These are phyloP conservation scores for Akebia trifoliata DNA, from an alignment of 164 flowering plant species.

Conservation along the genomic window DNA sequence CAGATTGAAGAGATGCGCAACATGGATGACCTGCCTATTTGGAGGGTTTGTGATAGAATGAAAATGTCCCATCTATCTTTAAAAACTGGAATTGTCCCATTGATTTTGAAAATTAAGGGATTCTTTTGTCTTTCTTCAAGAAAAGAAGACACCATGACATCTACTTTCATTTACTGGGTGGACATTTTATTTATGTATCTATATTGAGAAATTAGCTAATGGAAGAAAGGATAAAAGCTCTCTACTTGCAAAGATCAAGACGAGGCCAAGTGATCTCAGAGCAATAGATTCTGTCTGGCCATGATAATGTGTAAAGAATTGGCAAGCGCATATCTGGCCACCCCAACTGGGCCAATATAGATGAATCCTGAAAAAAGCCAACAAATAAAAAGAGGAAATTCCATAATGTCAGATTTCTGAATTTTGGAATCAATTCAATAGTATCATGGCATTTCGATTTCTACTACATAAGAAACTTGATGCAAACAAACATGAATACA, in stretches of 20 bases:
- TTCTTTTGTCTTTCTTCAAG: too few relatives aligned
- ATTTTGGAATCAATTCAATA: too few relatives aligned
- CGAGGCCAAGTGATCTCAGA: conserved; percentile 98
- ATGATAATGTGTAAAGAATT: conserved; percentile 88
- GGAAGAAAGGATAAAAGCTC: not conserved
- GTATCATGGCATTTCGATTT: too few relatives aligned
- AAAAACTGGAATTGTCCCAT: too few relatives aligned
- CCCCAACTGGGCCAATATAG: conserved; percentile 88
- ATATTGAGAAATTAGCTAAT: not conserved
- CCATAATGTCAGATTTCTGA: too few relatives aligned
- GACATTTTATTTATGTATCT: not conserved
- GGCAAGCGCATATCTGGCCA: conserved; percentile 99
- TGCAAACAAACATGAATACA: not conserved
- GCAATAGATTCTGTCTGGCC: conserved; percentile 93
- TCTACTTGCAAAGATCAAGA: conserved; percentile 97
- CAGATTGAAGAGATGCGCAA: too few relatives aligned
- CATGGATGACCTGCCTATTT: too few relatives aligned
- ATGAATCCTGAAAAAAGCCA: conserved; percentile 67
- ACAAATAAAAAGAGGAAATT: not conserved
- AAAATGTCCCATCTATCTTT: too few relatives aligned
- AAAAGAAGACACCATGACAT: too few relatives aligned
- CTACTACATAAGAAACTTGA: not conserved
- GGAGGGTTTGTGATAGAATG: too few relatives aligned
- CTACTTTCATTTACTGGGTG: too few relatives aligned
- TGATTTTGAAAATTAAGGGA: too few relatives aligned